phyloP scores from a whole-genome alignment of 257 asterid genomes.

The Solanum medicagineum region DNA sequence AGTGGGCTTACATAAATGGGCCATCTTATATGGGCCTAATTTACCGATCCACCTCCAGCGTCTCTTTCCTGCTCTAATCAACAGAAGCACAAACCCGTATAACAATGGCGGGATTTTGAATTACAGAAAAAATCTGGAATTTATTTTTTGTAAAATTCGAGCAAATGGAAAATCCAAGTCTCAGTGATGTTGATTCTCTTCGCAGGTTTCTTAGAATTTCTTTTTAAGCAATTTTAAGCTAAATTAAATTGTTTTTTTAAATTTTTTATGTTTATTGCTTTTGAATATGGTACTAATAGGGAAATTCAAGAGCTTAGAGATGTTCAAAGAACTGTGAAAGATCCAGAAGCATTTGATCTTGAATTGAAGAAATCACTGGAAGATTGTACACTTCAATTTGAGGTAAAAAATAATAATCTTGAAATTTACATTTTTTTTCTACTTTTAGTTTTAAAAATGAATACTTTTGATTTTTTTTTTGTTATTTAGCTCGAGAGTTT shows the following conservation, averaged over 20 bases:
- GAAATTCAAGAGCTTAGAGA: constrained; percentile 41
- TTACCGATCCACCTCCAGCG: background rate
- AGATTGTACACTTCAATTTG: constrained; percentile 28
- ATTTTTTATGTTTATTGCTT: background rate
- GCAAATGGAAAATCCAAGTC: background rate
- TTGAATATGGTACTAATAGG: constrained; percentile 19
- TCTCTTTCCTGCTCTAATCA: background rate
- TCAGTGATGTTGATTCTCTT: constrained; percentile 1
- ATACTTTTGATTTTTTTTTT: background rate
- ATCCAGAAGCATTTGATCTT: constrained; percentile 3
- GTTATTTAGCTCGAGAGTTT: background rate
- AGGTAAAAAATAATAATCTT: constrained; percentile 20
- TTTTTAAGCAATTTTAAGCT: background rate
- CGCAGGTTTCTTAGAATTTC: background rate
- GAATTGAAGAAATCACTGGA: constrained; percentile 27
- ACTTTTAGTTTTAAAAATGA: background rate
- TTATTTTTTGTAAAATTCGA: background rate
- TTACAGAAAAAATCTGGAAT: background rate
- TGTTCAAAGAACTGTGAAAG: constrained; percentile 2
- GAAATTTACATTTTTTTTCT: background rate
- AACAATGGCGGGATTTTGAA: constrained; percentile 3
- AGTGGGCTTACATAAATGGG: background rate
- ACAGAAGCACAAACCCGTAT: background rate
- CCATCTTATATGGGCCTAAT: background rate
- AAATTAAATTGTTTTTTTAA: background rate